Evolutionary conservation across 352 stramenopile genomes (phyloP).

Genomic region (Pilasporangium apinafurcum): DNA sequence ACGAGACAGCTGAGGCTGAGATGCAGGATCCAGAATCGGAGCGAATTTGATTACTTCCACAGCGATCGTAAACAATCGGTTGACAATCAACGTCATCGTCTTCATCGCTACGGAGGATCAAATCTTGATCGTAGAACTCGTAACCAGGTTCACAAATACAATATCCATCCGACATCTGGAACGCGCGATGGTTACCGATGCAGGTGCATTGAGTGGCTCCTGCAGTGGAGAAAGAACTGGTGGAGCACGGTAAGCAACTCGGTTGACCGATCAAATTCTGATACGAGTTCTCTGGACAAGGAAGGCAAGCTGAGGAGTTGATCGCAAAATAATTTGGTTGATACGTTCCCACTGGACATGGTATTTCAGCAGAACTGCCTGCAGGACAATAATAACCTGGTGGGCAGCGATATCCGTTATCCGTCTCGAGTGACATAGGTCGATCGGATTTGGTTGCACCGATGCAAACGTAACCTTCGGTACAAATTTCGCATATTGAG

Average conservation of each 20-base stretch:
- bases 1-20: conserved; percentile 27
- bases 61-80: conserved; percentile 88
- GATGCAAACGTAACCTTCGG: conserved; percentile 83
- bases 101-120: conserved; percentile 73
- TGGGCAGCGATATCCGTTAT: conserved; percentile 85
- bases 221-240: conserved; percentile 47
- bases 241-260: conserved; percentile 85
- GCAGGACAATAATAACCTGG: conserved; percentile 68
- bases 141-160: conserved; percentile 90
- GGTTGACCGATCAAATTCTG: conserved; percentile 55
- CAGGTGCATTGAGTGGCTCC: conserved; percentile 77
- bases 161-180: conserved; percentile 87
- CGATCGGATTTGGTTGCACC: conserved; percentile 50
- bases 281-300: conserved; percentile 74
- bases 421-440: conserved; percentile 38
- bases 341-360: conserved; percentile 78
- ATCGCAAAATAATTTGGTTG: conserved; percentile 36
- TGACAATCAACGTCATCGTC: conserved; percentile 89
- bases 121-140: conserved; percentile 88
- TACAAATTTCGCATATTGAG: conserved; percentile 56
- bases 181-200: conserved; percentile 82
- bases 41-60: conserved; percentile 62
- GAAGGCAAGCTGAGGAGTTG: conserved; percentile 52
- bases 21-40: conserved; percentile 68
- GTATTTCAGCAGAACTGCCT: conserved; percentile 36